These are phyloP conservation scores for Termitomyces sp. DNA, from an alignment of 768 basidiomycete species.

Conservation along the genomic window DNA sequence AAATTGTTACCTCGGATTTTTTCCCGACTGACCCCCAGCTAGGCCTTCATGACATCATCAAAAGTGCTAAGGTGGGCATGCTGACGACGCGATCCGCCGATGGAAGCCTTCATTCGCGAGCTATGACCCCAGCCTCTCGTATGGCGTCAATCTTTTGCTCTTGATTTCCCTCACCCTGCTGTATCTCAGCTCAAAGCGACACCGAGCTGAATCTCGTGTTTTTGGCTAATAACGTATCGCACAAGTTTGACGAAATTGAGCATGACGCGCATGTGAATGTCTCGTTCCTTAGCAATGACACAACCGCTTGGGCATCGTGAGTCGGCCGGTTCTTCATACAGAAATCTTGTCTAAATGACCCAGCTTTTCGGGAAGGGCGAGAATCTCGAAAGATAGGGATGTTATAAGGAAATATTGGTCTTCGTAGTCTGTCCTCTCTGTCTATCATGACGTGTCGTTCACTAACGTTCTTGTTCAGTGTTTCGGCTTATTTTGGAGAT, in stretches of 20 bases:
- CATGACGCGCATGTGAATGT: constrained; percentile 78
- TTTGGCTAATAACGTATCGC: constrained; percentile 66
- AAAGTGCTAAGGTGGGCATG: constrained; percentile 65
- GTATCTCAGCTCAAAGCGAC: constrained; percentile 31
- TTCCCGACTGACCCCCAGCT: constrained; percentile 11
- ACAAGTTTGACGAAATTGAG: constrained; percentile 73
- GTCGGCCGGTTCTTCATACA: constrained; percentile 9
- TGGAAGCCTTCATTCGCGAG: constrained; percentile 72
- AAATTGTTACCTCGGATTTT: background rate
- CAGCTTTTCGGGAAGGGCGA: constrained; percentile 71
- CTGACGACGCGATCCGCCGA: constrained; percentile 64
- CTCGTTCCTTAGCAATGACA: constrained; percentile 61
- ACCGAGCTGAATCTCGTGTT: constrained; percentile 56
- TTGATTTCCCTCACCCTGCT: background rate
- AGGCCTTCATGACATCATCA: constrained; percentile 64
- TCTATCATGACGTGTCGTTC: background rate
- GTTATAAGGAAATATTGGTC: constrained; percentile 64
- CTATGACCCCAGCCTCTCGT: constrained; percentile 75
- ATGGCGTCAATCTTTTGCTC: constrained; percentile 16
- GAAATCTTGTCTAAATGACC: background rate
- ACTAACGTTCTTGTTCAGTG: constrained; percentile 28
- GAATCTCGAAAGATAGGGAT: constrained; percentile 53
- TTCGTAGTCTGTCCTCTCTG: constrained; percentile 29
- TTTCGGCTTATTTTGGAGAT: constrained; percentile 80
- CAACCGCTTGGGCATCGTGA: constrained; percentile 72